Percentiles rank a stretch among this genome's conserved stretches.
phyloP scores from a whole-genome alignment of 345 rosid genomes.

The Xanthoceras sorbifolium region DNA sequence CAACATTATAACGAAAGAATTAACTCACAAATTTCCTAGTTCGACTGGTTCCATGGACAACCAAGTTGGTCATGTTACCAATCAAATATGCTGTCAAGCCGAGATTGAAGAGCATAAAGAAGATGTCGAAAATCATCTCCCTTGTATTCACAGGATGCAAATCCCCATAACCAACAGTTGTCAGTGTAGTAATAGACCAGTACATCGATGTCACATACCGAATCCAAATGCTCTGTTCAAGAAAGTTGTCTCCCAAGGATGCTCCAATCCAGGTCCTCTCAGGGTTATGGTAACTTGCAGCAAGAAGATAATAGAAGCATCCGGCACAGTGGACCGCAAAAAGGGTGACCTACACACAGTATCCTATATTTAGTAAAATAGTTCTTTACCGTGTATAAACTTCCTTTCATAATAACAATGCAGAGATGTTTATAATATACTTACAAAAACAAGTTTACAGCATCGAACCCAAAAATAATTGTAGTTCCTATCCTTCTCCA shows the following conservation, averaged over 20 bases:
- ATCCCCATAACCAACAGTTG: constrained; percentile 96
- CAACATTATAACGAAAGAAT: constrained; percentile 7
- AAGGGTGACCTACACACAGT: constrained; percentile 67
- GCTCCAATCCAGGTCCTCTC: constrained; percentile 74
- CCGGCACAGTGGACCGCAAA: constrained; percentile 90
- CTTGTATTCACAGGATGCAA: constrained; percentile 81
- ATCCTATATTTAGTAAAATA: constrained; percentile 15
- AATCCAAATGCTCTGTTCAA: constrained; percentile 53
- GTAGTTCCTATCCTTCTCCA: constrained; percentile 90
- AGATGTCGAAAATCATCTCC: constrained; percentile 87
- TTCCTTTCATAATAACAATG: background rate
- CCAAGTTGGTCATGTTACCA: constrained; percentile 98
- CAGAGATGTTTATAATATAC: constrained; percentile 26
- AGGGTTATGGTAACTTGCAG: constrained; percentile 63
- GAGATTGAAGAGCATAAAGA: constrained; percentile 89
- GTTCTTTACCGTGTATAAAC: background rate
- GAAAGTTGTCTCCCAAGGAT: constrained; percentile 41
- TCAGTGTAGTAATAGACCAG: constrained; percentile 96
- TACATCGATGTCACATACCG: constrained; percentile 87
- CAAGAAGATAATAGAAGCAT: constrained; percentile 87
- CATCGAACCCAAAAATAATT: constrained; percentile 98
- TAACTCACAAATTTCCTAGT: constrained; percentile 84
- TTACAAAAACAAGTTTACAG: constrained; percentile 82
- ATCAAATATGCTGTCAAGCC: constrained; percentile 92
- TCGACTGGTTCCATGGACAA: constrained; percentile 93